Evolutionary conservation across 176 grass and related monocot species (phyloP).

Genomic region (Eragrostis nindensis): DNA sequence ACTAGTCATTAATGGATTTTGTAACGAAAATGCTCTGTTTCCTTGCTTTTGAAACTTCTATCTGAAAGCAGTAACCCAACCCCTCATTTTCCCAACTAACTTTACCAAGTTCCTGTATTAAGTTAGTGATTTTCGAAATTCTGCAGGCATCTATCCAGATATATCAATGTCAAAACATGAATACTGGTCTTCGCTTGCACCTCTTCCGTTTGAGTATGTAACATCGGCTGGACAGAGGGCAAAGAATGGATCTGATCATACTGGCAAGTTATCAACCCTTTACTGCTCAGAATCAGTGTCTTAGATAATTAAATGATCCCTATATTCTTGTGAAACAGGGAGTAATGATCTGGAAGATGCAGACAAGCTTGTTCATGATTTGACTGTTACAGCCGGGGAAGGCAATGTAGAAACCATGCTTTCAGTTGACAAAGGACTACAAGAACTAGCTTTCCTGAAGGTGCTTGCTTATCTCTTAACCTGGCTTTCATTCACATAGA

Average conservation of each 20-base stretch:
- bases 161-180: constrained; percentile 87
- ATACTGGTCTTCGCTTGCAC: constrained; percentile 93
- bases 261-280: constrained; percentile 42
- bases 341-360: constrained; percentile 48
- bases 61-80: neutral
- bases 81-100: neutral
- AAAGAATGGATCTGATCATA: constrained; percentile 62
- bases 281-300: neutral
- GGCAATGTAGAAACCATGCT: constrained; percentile 96
- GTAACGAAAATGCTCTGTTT: neutral
- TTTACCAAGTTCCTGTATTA: neutral
- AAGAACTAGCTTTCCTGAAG: constrained; percentile 88
- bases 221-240: constrained; percentile 81
- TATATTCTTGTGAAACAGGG: constrained; percentile 42
- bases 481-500: constrained; percentile 10
- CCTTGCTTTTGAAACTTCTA: constrained; percentile 16
- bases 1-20: neutral
- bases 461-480: constrained; percentile 43
- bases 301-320: constrained; percentile 17
- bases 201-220: constrained; percentile 92
- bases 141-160: constrained; percentile 84
- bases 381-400: constrained; percentile 75
- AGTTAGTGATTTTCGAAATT: constrained; percentile 37
- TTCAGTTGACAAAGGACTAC: constrained; percentile 90
- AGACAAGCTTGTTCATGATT: constrained; percentile 60